These are phyloP conservation scores for Pleurozium schreberi DNA, from an alignment of 225 moss, liverwort and hornwort genomes.

Conservation along the genomic window DNA sequence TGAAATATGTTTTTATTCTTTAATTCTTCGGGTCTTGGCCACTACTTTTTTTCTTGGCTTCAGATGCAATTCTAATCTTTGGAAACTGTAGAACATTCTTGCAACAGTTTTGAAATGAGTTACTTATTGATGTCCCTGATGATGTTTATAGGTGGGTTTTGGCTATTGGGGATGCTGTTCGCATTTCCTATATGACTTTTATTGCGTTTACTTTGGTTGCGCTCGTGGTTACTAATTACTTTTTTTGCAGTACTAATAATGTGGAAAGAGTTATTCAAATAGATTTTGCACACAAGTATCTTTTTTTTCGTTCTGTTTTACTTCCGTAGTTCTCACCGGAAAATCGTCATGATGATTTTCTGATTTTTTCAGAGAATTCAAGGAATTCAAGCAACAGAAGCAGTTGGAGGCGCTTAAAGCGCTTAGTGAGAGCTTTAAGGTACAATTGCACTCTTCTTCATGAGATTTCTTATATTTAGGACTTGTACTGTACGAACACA, in stretches of 20 bases:
- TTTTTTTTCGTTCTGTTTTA: neutral
- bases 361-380: neutral
- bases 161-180: neutral
- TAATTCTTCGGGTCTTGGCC: neutral
- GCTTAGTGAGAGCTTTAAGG: neutral
- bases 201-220: neutral
- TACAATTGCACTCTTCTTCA: neutral
- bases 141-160: neutral
- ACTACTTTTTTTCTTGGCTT: neutral
- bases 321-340: neutral
- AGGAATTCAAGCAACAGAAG: neutral
- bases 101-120: neutral
- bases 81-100: neutral
- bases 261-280: neutral
- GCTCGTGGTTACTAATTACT: neutral
- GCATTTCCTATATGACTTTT: neutral
- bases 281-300: neutral
- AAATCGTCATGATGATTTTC: neutral
- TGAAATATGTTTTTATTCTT: neutral
- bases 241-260: neutral
- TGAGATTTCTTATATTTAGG: neutral
- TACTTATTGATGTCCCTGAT: neutral
- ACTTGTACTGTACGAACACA: neutral
- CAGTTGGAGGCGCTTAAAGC: neutral
- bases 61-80: neutral